These are phyloP conservation scores for Forsythia suspensa DNA, from an alignment of 257 asterid species.

Conservation along the genomic window DNA sequence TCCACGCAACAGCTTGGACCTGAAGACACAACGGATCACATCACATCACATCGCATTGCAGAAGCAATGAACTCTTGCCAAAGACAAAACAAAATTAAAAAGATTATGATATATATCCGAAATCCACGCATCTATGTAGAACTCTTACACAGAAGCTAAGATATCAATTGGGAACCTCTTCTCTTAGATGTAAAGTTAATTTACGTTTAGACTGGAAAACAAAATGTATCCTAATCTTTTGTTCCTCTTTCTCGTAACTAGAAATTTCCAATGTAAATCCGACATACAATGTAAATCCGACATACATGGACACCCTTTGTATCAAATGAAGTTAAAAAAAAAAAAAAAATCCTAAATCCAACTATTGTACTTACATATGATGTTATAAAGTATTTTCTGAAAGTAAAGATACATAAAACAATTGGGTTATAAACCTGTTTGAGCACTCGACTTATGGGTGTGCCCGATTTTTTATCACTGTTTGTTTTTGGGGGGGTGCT, in stretches of 20 bases:
- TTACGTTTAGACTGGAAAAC: neutral
- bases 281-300: neutral
- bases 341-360: neutral
- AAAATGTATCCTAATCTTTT: neutral
- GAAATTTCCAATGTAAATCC: neutral
- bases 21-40: conserved; percentile 26
- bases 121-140: too few relatives aligned
- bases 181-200: neutral
- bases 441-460: too few relatives aligned
- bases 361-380: neutral
- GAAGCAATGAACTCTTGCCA: neutral
- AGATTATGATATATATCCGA: neutral
- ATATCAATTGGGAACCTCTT: neutral
- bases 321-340: too few relatives aligned
- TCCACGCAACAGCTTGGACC: conserved; percentile 98
- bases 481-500: too few relatives aligned
- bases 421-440: too few relatives aligned
- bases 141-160: neutral
- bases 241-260: neutral
- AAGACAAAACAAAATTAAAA: neutral
- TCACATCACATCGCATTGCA: neutral
- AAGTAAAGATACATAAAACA: neutral
- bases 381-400: neutral
- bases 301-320: neutral
- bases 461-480: too few relatives aligned